phyloP scores from a whole-genome alignment of 139 green algal species.

The Edaphochlamys debaryana region DNA sequence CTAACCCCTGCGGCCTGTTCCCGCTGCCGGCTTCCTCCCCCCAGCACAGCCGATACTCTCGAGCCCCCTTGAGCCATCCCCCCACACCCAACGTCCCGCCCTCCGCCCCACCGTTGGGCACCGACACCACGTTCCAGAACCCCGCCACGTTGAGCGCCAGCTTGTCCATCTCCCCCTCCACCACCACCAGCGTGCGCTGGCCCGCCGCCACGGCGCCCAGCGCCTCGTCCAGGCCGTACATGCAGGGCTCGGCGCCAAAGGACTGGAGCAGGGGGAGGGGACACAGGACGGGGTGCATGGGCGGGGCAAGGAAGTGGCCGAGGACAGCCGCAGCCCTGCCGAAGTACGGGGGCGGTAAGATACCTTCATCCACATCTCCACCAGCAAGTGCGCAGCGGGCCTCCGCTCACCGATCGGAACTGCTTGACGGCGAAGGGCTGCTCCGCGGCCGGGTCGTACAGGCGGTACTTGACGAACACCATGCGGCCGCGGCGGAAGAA shows the following conservation, averaged over 20 bases:
- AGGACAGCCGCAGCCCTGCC: too few species aligned
- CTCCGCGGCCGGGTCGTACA: conserved; percentile 35
- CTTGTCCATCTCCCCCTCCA: conserved; percentile 97
- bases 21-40: too few species aligned
- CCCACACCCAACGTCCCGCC: too few species aligned
- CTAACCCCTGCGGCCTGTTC: too few species aligned
- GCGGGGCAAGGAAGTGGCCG: too few species aligned
- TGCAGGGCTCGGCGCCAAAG: conserved; percentile 77
- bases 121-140: conserved; percentile 78
- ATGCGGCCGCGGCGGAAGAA: conserved; percentile 79
- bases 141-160: conserved; percentile 83
- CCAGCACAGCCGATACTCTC: too few species aligned
- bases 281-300: background rate
- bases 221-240: conserved; percentile 90
- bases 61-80: too few species aligned
- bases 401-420: conserved; percentile 80
- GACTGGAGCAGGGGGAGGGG: conserved; percentile 29
- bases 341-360: too few species aligned
- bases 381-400: too few species aligned
- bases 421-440: conserved; percentile 57
- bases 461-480: conserved; percentile 92
- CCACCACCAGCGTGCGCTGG: conserved; percentile 66
- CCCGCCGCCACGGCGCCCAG: too few species aligned
- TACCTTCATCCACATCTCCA: too few species aligned
- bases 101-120: conserved; percentile 62